These are phyloP conservation scores for Lanmaoa pseudosensibilis DNA, from an alignment of 768 basidiomycete species.

Conservation along the genomic window DNA sequence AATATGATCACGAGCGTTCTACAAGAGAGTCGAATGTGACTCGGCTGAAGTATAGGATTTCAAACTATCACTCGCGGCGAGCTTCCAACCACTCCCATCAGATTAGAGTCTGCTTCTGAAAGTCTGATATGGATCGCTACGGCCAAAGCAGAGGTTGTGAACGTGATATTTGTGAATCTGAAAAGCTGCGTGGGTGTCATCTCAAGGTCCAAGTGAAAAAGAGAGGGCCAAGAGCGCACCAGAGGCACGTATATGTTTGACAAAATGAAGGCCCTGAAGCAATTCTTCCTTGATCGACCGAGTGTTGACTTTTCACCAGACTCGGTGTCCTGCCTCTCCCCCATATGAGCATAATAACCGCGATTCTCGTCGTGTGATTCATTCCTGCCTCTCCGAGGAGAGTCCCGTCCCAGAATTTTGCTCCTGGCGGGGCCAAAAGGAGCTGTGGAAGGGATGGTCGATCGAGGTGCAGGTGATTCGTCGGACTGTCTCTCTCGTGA, in stretches of 20 bases:
- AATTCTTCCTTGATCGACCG: slow-evolving; percentile 43
- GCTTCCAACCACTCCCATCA: slow-evolving; percentile 75
- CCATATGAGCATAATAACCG: slow-evolving; percentile 17
- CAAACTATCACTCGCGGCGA: slow-evolving; percentile 60
- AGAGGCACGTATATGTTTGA: slow-evolving; percentile 77
- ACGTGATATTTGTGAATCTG: slow-evolving; percentile 79
- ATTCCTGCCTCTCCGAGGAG: slow-evolving; percentile 47
- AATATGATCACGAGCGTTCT: slow-evolving; percentile 86
- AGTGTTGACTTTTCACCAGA: slow-evolving; percentile 29
- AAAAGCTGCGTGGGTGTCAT: slow-evolving; percentile 56
- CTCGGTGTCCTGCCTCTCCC: slow-evolving; percentile 26
- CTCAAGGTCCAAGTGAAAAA: background rate
- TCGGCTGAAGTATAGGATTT: background rate
- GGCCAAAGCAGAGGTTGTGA: slow-evolving; percentile 76
- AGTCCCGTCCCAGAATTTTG: slow-evolving; percentile 64
- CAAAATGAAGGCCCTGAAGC: slow-evolving; percentile 65
- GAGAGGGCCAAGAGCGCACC: slow-evolving; percentile 41
- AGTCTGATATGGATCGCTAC: slow-evolving; percentile 74
- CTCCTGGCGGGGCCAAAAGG: slow-evolving; percentile 56
- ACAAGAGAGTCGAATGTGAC: background rate
- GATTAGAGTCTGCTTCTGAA: slow-evolving; percentile 48
- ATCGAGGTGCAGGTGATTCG: slow-evolving; percentile 25
- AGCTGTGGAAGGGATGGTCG: slow-evolving; percentile 25
- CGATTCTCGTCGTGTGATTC: slow-evolving; percentile 10
- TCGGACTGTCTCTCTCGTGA: slow-evolving; percentile 21